Evolutionary conservation across 1,284 basidiomycete species (phyloP).

Genomic region (Pholiota adiposa): DNA sequence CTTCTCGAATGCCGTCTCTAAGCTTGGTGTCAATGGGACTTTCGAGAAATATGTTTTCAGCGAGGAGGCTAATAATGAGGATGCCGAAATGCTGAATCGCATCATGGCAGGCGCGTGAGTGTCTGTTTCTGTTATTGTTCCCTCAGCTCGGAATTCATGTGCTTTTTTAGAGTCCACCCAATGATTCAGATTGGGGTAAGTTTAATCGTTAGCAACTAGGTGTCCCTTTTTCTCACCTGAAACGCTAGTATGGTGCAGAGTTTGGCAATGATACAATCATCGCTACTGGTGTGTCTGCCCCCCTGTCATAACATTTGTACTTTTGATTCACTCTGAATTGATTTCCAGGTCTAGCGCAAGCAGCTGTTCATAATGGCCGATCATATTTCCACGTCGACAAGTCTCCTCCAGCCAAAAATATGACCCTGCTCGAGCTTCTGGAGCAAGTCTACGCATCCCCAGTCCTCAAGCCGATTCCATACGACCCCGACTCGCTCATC

Average conservation of each 20-base stretch:
- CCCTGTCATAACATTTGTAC: no score
- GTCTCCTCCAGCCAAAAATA: constrained; percentile 27
- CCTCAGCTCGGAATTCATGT: constrained; percentile 8
- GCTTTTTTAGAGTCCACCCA: constrained; percentile 53
- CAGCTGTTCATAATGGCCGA: constrained; percentile 45
- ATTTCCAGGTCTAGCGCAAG: constrained; percentile 43
- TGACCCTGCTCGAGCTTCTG: constrained; percentile 53
- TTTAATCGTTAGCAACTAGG: constrained; percentile 11
- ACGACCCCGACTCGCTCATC: constrained; percentile 49
- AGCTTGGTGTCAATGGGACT: constrained; percentile 44
- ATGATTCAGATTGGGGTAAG: constrained; percentile 68
- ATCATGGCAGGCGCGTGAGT: constrained; percentile 62
- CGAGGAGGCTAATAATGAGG: constrained; percentile 49
- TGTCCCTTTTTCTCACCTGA: not conserved
- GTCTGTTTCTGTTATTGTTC: not conserved
- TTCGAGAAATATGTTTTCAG: constrained; percentile 62
- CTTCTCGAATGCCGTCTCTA: constrained; percentile 53
- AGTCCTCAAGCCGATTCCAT: constrained; percentile 53
- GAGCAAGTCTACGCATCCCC: constrained; percentile 58
- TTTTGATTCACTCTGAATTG: no score
- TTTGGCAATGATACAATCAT: constrained; percentile 22
- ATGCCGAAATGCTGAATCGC: constrained; percentile 55
- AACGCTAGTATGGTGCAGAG: constrained; percentile 20
- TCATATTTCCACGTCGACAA: constrained; percentile 16
- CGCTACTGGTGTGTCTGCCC: constrained; percentile 13